These are phyloP conservation scores for Ustilago sp. DNA, from an alignment of 1,284 basidiomycete species.

Conservation along the genomic window DNA sequence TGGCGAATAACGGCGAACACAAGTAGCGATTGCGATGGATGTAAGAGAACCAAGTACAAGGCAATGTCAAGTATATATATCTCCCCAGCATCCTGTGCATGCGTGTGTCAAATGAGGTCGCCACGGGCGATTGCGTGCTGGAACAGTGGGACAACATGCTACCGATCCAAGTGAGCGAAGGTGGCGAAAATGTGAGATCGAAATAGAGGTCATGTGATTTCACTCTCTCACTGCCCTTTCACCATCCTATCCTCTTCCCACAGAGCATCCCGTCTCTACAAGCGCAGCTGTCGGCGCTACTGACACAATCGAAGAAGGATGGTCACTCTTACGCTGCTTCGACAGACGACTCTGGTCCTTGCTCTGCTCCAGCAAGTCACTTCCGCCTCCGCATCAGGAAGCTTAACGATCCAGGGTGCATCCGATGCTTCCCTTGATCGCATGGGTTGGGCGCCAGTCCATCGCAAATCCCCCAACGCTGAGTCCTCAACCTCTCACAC, in stretches of 20 bases:
- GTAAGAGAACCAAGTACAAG: no score
- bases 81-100: no score
- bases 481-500: not conserved
- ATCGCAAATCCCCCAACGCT: not conserved
- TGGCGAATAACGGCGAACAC: no score
- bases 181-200: no score
- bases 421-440: not conserved
- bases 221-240: not conserved
- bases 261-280: no score
- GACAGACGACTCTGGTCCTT: slow-evolving; percentile 8
- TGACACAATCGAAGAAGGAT: slow-evolving; percentile 1
- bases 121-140: no score
- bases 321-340: slow-evolving; percentile 5
- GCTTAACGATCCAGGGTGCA: not conserved
- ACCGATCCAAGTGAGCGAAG: no score
- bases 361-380: slow-evolving; percentile 5
- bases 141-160: no score
- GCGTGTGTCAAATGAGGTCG: no score
- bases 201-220: no score
- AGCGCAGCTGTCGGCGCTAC: not conserved
- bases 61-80: no score
- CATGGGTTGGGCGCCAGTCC: not conserved
- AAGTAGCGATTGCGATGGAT: no score
- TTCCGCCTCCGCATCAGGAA: not conserved
- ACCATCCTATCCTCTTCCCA: not conserved